These are phyloP conservation scores for Smallanthus sonchifolius DNA, from an alignment of 129 eudicot genomes.

Conservation along the genomic window DNA sequence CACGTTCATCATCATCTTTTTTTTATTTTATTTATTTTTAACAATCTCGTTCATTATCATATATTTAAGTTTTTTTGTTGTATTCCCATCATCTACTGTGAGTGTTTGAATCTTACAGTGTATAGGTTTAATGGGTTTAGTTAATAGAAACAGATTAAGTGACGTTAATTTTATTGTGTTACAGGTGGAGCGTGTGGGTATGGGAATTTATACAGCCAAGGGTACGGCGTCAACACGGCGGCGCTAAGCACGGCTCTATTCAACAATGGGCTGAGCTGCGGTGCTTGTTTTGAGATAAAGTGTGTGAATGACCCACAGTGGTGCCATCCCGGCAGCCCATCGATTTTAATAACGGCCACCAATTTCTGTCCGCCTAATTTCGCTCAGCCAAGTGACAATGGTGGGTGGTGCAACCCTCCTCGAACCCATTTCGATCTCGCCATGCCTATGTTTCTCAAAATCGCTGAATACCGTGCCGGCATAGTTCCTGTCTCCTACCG, in stretches of 20 bases:
- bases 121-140: too few species aligned
- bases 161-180: background rate
- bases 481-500: constrained; percentile 65
- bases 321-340: constrained; percentile 66
- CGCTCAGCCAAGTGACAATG: constrained; percentile 50
- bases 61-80: too few species aligned
- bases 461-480: constrained; percentile 61
- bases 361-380: constrained; percentile 68
- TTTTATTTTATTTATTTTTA: too few species aligned
- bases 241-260: constrained; percentile 65
- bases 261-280: constrained; percentile 59
- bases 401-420: constrained; percentile 78
- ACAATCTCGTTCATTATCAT: too few species aligned
- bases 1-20: background rate
- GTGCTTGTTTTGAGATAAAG: constrained; percentile 57
- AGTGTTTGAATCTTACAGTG: too few species aligned
- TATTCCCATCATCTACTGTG: too few species aligned
- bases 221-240: constrained; percentile 63
- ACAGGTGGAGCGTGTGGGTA: constrained; percentile 74
- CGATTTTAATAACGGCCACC: constrained; percentile 58
- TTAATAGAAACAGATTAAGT: too few species aligned
- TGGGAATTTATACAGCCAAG: constrained; percentile 66
- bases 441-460: constrained; percentile 63
- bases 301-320: constrained; percentile 51
- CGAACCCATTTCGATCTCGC: constrained; percentile 62